Percentiles rank a stretch among this genome's conserved stretches.
These are phyloP conservation scores for Vicia villosa DNA, from an alignment of 306 rosid species.

Conservation along the genomic window DNA sequence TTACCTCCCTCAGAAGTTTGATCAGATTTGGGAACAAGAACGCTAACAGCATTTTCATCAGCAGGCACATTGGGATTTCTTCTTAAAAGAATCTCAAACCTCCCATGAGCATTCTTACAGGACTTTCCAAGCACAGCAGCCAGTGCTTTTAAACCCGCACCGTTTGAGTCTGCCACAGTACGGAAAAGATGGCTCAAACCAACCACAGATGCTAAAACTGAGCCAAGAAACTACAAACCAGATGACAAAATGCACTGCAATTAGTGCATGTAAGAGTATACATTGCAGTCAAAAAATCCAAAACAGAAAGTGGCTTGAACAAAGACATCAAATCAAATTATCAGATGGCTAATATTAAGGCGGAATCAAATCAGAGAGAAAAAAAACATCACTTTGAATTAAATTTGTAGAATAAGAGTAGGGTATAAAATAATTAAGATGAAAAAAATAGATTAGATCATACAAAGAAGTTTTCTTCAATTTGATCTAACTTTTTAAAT, in stretches of 20 bases:
- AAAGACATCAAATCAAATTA: conserved; percentile 27
- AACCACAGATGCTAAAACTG: conserved; percentile 72
- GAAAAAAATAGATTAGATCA: neutral
- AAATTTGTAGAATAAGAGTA: neutral
- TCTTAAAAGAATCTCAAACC: conserved; percentile 52
- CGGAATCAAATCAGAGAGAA: conserved; percentile 4
- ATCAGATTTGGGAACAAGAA: conserved; percentile 60
- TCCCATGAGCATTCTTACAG: conserved; percentile 44
- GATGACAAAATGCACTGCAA: conserved; percentile 38
- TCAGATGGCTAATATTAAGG: conserved; percentile 20
- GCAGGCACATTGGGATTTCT: conserved; percentile 66
- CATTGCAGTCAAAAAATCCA: conserved; percentile 27
- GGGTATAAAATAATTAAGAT: neutral
- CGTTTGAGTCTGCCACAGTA: conserved; percentile 58
- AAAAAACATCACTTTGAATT: neutral
- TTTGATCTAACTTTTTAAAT: neutral
- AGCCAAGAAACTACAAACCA: conserved; percentile 56
- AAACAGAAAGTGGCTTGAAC: conserved; percentile 27
- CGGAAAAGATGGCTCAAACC: conserved; percentile 77
- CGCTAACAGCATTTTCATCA: conserved; percentile 75
- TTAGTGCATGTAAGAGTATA: conserved; percentile 43
- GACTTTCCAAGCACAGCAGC: conserved; percentile 62
- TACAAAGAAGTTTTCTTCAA: neutral
- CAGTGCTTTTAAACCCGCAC: conserved; percentile 58
- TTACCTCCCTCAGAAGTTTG: conserved; percentile 60